phyloP scores from a whole-genome alignment of 2,329 filamentous ascomycete genomes.

The Fusarium metavorans region DNA sequence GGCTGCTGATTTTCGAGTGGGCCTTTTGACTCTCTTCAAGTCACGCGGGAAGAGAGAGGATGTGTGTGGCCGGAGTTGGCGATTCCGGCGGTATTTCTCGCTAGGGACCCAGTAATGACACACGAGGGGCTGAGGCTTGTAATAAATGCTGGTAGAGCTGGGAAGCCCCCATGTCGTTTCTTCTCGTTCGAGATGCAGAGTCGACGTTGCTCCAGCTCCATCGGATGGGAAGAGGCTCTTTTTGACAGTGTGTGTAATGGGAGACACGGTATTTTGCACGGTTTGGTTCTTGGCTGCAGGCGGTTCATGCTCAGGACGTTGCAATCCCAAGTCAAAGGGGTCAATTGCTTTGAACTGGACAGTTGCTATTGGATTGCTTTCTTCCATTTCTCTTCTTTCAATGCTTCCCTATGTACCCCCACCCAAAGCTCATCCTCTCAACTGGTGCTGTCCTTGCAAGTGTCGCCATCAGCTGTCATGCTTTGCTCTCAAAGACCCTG shows the following conservation, averaged over 20 bases:
- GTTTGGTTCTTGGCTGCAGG: conserved; percentile 1
- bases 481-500: conserved; percentile 1
- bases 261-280: conserved; percentile 30
- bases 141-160: conserved; percentile 32
- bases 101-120: conserved; percentile 10
- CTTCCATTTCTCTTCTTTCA: background rate
- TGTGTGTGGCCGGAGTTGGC: conserved; percentile 24
- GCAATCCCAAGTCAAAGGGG: background rate
- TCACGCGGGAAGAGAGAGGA: conserved; percentile 25
- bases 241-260: conserved; percentile 24
- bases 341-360: background rate
- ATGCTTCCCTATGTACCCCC: background rate
- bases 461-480: background rate
- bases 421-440: background rate
- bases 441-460: background rate
- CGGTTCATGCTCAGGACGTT: background rate
- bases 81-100: conserved; percentile 30
- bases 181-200: conserved; percentile 20
- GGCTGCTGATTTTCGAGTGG: conserved; percentile 34
- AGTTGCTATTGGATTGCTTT: background rate
- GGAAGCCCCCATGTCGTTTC: conserved; percentile 20
- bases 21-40: conserved; percentile 11
- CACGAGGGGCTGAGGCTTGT: conserved; percentile 28
- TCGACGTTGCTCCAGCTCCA: conserved; percentile 10
- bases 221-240: conserved; percentile 20